phyloP scores from a whole-genome alignment of 139 green algal species.

The Haematococcus lacustris region DNA sequence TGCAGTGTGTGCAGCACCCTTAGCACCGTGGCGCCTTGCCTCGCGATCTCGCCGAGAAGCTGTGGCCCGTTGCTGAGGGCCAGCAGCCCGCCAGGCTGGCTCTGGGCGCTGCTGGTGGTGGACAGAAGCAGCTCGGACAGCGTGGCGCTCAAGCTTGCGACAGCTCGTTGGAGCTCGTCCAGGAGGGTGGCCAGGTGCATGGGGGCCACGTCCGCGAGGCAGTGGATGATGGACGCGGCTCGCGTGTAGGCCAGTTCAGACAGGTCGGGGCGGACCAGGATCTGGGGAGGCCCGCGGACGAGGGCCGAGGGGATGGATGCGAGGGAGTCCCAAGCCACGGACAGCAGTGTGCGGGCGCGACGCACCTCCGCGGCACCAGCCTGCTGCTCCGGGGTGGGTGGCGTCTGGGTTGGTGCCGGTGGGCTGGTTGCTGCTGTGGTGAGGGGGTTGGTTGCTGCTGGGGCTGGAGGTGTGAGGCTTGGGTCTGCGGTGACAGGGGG shows the following conservation, averaged over 20 bases:
- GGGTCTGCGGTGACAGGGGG: neutral
- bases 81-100: too few species aligned
- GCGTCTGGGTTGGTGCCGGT: neutral
- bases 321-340: too few species aligned
- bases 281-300: too few species aligned
- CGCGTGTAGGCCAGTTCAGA: constrained; percentile 51
- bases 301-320: too few species aligned
- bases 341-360: neutral
- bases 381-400: neutral
- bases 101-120: too few species aligned
- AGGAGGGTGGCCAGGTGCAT: constrained; percentile 53
- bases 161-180: constrained; percentile 6
- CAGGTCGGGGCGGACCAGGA: constrained; percentile 37
- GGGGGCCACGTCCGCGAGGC: constrained; percentile 52
- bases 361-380: neutral
- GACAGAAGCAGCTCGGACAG: too few species aligned
- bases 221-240: constrained; percentile 40
- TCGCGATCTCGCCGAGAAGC: constrained; percentile 16
- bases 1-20: constrained; percentile 61
- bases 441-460: neutral
- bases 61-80: too few species aligned
- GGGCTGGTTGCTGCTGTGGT: neutral
- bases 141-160: too few species aligned
- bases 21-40: constrained; percentile 46
- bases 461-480: neutral